Evolutionary conservation across 345 rosid species (phyloP).

Genomic region (Viola odorata): DNA sequence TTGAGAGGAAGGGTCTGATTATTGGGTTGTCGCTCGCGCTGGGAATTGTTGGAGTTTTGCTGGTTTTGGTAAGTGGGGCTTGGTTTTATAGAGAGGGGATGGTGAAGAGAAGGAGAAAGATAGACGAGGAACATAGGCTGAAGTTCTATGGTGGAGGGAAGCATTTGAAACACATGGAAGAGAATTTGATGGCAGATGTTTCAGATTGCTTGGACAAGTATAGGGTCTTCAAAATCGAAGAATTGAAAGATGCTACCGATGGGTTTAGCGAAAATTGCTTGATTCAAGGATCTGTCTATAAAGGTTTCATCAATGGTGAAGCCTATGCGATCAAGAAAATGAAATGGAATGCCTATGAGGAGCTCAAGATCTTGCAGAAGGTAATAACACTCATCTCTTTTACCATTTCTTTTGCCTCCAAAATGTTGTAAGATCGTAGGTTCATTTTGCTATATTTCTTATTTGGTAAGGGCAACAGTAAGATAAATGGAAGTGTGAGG

Average conservation of each 20-base stretch:
- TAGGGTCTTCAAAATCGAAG: slow-evolving; percentile 53
- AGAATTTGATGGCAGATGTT: slow-evolving; percentile 57
- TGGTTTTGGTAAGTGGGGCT: slow-evolving; percentile 25
- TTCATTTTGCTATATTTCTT: too few species aligned
- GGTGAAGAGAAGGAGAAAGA: slow-evolving; percentile 15
- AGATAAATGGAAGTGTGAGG: slow-evolving; percentile 6
- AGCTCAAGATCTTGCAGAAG: slow-evolving; percentile 73
- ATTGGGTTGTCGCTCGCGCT: slow-evolving; percentile 49
- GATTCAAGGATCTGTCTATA: slow-evolving; percentile 67
- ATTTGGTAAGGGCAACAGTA: neutral
- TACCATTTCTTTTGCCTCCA: slow-evolving; percentile 3
- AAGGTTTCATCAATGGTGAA: slow-evolving; percentile 47
- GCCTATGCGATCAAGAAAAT: slow-evolving; percentile 64
- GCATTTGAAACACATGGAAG: slow-evolving; percentile 29
- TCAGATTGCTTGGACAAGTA: slow-evolving; percentile 71
- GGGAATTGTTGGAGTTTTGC: slow-evolving; percentile 31
- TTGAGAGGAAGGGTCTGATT: slow-evolving; percentile 40
- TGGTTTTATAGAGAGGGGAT: slow-evolving; percentile 26
- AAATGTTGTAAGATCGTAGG: neutral
- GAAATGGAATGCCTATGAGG: slow-evolving; percentile 67
- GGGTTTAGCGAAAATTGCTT: slow-evolving; percentile 37
- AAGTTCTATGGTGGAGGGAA: slow-evolving; percentile 14
- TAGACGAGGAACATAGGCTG: slow-evolving; percentile 21
- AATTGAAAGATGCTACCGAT: slow-evolving; percentile 53
- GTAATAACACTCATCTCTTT: slow-evolving; percentile 27